Evolutionary conservation across 2,329 filamentous ascomycete genomes (phyloP).

Genomic region (Dactylellina haptotyla): DNA sequence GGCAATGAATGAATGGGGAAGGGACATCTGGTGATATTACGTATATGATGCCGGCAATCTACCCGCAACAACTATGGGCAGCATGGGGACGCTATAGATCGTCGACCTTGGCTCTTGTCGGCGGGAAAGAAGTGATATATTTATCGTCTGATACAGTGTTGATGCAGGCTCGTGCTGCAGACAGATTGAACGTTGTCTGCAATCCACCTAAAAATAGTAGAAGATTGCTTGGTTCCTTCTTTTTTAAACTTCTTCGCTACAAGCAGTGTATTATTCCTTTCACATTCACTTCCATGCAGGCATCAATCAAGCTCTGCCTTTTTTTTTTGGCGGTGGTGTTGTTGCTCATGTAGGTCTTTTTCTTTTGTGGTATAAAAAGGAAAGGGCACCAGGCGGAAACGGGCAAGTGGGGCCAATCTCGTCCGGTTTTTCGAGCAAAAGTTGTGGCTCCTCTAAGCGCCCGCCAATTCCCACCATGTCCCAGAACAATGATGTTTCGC

Average conservation of each 20-base stretch:
- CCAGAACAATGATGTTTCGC: slow-evolving; percentile 28
- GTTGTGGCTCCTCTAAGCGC: slow-evolving; percentile 44
- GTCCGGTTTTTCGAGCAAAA: too few relatives aligned
- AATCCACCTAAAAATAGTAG: slow-evolving; percentile 5
- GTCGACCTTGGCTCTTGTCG: not conserved
- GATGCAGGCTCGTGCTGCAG: not conserved
- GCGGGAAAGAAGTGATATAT: not conserved
- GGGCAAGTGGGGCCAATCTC: slow-evolving; percentile 47
- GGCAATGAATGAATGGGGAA: too few relatives aligned
- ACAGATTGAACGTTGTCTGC: slow-evolving; percentile 8
- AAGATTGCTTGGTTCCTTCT: not conserved
- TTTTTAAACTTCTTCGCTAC: too few relatives aligned
- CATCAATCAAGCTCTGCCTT: too few relatives aligned
- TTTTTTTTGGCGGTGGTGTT: not conserved
- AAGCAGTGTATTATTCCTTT: too few relatives aligned
- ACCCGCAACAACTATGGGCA: too few relatives aligned
- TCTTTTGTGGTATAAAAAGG: slow-evolving; percentile 3
- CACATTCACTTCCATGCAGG: too few relatives aligned
- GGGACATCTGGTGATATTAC: not conserved
- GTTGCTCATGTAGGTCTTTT: not conserved
- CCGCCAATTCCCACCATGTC: slow-evolving; percentile 44
- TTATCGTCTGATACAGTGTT: slow-evolving; percentile 1
- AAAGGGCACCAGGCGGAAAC: slow-evolving; percentile 24
- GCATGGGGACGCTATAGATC: too few relatives aligned
- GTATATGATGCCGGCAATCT: not conserved